These are phyloP conservation scores for Ambrosia trifida DNA, from an alignment of 129 eudicot species.

Conservation along the genomic window DNA sequence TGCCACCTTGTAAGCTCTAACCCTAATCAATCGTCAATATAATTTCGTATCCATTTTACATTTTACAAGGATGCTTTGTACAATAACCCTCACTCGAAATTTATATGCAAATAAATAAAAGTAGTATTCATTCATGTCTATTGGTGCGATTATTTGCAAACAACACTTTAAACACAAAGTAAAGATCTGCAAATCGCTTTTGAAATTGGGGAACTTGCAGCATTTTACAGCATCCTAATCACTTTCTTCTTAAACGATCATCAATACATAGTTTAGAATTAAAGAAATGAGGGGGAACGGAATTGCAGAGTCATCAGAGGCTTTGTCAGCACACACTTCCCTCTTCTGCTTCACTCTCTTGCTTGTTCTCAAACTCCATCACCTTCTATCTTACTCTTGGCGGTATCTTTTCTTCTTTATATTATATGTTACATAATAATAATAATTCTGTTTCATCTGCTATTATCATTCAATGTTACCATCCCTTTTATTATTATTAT, in stretches of 20 bases:
- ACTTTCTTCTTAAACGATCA: not conserved
- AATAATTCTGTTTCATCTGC: no score
- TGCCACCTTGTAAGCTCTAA: no score
- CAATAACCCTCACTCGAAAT: no score
- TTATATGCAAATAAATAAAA: no score
- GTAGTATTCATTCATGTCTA: no score
- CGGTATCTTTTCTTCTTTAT: constrained; percentile 34
- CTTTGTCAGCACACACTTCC: constrained; percentile 43
- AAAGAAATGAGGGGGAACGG: constrained; percentile 51
- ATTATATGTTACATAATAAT: no score
- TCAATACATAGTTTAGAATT: not conserved
- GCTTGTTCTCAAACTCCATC: constrained; percentile 60
- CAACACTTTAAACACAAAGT: not conserved
- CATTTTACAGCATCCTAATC: not conserved
- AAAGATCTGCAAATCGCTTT: not conserved
- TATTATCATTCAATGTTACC: no score
- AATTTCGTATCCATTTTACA: no score
- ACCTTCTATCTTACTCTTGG: constrained; percentile 49
- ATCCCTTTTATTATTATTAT: no score
- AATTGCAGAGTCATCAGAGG: constrained; percentile 49
- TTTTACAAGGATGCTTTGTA: no score
- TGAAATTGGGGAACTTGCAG: not conserved
- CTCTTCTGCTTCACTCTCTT: constrained; percentile 49
- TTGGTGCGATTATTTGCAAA: not conserved
- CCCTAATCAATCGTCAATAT: no score